phyloP scores from a whole-genome alignment of 2,329 filamentous ascomycete genomes.

The Lithohypha guttulata region DNA sequence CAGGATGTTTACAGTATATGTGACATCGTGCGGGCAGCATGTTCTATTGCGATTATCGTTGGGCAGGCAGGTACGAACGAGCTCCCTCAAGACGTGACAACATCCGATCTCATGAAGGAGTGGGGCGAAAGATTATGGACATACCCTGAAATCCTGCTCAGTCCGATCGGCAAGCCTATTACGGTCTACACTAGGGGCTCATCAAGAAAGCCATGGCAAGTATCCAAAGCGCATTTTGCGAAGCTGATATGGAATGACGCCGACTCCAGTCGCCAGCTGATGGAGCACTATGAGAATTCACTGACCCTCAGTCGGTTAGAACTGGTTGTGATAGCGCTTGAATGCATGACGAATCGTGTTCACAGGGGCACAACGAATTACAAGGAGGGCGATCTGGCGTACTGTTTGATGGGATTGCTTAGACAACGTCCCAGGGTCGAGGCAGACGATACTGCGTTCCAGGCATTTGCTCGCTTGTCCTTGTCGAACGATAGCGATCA shows the following conservation, averaged over 20 bases:
- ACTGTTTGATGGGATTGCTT: constrained; percentile 39
- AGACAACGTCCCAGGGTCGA: constrained; percentile 32
- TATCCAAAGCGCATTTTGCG: constrained; percentile 34
- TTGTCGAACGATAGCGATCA: constrained; percentile 36
- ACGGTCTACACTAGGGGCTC: constrained; percentile 26
- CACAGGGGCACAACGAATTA: constrained; percentile 25
- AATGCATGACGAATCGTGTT: constrained; percentile 31
- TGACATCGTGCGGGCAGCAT: constrained; percentile 35
- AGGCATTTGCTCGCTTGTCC: constrained; percentile 39
- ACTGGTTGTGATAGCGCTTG: constrained; percentile 32
- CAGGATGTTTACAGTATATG: constrained; percentile 36
- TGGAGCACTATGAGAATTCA: constrained; percentile 38
- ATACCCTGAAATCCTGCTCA: constrained; percentile 34
- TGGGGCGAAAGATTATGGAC: constrained; percentile 40
- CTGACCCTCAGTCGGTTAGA: constrained; percentile 33
- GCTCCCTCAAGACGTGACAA: constrained; percentile 19
- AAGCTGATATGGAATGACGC: constrained; percentile 33
- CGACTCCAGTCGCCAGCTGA: constrained; percentile 30
- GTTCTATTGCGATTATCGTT: constrained; percentile 34
- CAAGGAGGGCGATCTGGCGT: constrained; percentile 33
- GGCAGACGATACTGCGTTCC: constrained; percentile 33
- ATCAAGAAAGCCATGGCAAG: constrained; percentile 20
- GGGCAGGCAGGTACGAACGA: constrained; percentile 22
- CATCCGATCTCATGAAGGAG: constrained; percentile 28
- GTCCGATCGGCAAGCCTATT: constrained; percentile 24